phyloP scores from a whole-genome alignment of 2,329 filamentous ascomycete species.

The Neofusicoccum sp. region DNA sequence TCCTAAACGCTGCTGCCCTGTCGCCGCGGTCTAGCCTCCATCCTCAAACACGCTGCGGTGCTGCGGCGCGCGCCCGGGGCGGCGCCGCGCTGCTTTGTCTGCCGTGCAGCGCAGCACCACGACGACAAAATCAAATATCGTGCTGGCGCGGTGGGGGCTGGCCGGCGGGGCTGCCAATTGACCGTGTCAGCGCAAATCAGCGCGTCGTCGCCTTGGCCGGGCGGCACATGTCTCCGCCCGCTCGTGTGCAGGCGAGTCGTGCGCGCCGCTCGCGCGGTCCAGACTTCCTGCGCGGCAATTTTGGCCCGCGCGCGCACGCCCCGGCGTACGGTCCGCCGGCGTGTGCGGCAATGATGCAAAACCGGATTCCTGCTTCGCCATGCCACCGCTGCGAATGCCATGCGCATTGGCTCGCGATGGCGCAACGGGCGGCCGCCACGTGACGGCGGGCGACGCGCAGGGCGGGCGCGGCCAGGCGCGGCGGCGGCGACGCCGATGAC shows the following conservation, averaged over 20 bases:
- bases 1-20: constrained; percentile 9
- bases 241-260: not conserved
- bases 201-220: not conserved
- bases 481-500: not conserved
- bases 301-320: constrained; percentile 9
- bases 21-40: constrained; percentile 13
- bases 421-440: no score
- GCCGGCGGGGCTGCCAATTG: constrained; percentile 4
- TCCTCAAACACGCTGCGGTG: not conserved
- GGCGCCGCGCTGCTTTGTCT: not conserved
- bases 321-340: constrained; percentile 6
- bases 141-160: not conserved
- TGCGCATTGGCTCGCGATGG: not conserved
- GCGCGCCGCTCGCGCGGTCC: not conserved
- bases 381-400: constrained; percentile 13
- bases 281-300: not conserved
- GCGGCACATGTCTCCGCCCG: constrained; percentile 8
- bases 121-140: not conserved
- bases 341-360: not conserved
- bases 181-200: constrained; percentile 12
- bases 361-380: constrained; percentile 8
- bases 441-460: not conserved
- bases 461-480: not conserved
- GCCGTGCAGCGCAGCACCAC: not conserved
- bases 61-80: not conserved